Conservation (phyloP, 2,329 filamentous ascomycete species). For the Chalaropsis thielavioides region DNA sequence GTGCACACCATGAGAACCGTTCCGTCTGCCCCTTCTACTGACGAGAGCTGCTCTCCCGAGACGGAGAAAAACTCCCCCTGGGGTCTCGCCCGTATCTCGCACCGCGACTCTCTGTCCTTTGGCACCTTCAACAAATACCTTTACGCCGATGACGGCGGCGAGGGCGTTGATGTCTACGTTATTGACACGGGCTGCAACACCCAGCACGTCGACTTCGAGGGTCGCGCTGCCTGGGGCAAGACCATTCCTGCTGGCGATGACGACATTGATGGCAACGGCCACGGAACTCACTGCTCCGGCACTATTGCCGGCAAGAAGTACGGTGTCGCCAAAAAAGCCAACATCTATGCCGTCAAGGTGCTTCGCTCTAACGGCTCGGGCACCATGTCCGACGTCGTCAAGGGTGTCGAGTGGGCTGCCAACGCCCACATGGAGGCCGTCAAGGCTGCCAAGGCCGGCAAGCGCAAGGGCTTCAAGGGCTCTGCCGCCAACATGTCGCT, state of each 20-base stretch:
- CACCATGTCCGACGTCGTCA: slow-evolving; percentile 97
- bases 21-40: slow-evolving; percentile 25
- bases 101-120: slow-evolving; percentile 76
- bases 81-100: slow-evolving; percentile 95
- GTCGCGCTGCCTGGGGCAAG: slow-evolving; percentile 90
- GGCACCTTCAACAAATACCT: slow-evolving; percentile 97
- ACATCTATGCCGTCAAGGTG: slow-evolving; percentile 94
- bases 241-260: slow-evolving; percentile 76
- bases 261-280: slow-evolving; percentile 89
- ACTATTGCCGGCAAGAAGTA: slow-evolving; percentile 98
- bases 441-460: slow-evolving; percentile 66
- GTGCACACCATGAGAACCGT: slow-evolving; percentile 58
- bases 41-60: slow-evolving; percentile 38
- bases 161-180: slow-evolving; percentile 96
- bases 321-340: slow-evolving; percentile 97
- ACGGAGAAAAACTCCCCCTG: slow-evolving; percentile 91
- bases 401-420: slow-evolving; percentile 92
- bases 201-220: slow-evolving; percentile 93
- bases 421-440: slow-evolving; percentile 62
- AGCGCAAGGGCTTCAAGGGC: slow-evolving; percentile 96
- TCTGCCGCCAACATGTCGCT: slow-evolving; percentile 99
- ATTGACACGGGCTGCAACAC: slow-evolving; percentile 95
- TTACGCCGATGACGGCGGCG: slow-evolving; percentile 74
- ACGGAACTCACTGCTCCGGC: slow-evolving; percentile 98
- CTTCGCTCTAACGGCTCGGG: slow-evolving; percentile 93